phyloP scores from a whole-genome alignment of 2,329 filamentous ascomycete genomes.

The Colletotrichum nymphaeae region DNA sequence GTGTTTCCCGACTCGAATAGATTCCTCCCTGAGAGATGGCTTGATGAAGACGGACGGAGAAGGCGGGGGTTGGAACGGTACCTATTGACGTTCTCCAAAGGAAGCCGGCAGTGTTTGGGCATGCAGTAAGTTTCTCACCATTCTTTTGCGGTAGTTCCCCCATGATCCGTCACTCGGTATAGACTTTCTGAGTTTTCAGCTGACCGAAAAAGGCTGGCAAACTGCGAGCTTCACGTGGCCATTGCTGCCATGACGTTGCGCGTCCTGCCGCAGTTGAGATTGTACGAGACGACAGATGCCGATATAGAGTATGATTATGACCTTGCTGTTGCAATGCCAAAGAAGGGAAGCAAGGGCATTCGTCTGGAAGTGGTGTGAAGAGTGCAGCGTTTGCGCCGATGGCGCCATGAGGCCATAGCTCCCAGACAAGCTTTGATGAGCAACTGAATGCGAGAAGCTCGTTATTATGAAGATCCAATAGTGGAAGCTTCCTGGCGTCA shows the following conservation, averaged over 20 bases:
- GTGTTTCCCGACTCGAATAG: conserved; percentile 15
- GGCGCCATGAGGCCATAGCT: neutral
- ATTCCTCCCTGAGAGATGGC: conserved; percentile 39
- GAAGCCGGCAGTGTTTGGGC: conserved; percentile 36
- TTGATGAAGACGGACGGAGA: conserved; percentile 27
- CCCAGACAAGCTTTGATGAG: neutral
- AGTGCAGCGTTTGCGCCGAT: neutral
- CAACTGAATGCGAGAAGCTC: neutral
- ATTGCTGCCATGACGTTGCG: conserved; percentile 16
- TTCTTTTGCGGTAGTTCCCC: neutral
- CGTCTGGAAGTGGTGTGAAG: conserved; percentile 7
- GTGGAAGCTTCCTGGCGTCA: neutral
- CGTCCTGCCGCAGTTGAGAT: conserved; percentile 40
- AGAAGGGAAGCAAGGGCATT: conserved; percentile 25
- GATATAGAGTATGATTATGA: conserved; percentile 43
- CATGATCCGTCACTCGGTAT: neutral
- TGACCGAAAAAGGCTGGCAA: conserved; percentile 40
- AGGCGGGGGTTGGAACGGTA: conserved; percentile 23
- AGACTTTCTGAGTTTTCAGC: neutral
- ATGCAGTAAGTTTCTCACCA: conserved; percentile 38
- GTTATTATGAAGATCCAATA: neutral
- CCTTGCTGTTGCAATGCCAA: conserved; percentile 37
- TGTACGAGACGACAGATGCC: conserved; percentile 42
- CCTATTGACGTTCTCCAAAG: conserved; percentile 35
- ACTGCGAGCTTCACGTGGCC: conserved; percentile 43